These are phyloP conservation scores for Massarina eburnea DNA, from an alignment of 2,329 filamentous ascomycete species.

Conservation along the genomic window DNA sequence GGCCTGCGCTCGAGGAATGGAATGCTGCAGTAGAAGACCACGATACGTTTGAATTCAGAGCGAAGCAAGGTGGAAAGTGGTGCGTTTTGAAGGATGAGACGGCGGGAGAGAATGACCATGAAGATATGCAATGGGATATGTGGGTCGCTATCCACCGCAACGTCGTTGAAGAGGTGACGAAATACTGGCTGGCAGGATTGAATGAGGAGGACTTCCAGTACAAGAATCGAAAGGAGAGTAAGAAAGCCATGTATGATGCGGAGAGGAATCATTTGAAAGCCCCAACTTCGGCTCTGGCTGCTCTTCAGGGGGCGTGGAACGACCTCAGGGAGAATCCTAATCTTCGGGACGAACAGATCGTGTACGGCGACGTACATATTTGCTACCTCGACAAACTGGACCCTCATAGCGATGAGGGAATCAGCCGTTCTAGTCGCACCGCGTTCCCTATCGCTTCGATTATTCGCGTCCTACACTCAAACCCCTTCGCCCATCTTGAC, in stretches of 20 bases:
- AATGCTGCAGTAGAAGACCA: slow-evolving; percentile 1
- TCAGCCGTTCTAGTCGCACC: not conserved
- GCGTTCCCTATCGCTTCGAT: slow-evolving; percentile 1
- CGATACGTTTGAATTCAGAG: slow-evolving; percentile 2
- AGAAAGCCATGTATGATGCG: not conserved
- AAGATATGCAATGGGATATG: slow-evolving; percentile 14
- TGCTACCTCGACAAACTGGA: slow-evolving; percentile 7
- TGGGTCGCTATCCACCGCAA: slow-evolving; percentile 11
- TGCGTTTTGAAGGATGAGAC: slow-evolving; percentile 6
- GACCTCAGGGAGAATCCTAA: not conserved
- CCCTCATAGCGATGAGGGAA: not conserved
- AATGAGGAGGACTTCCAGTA: slow-evolving; percentile 3
- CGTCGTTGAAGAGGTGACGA: slow-evolving; percentile 1
- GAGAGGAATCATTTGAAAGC: not conserved
- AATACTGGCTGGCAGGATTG: slow-evolving; percentile 3
- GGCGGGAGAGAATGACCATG: slow-evolving; percentile 10
- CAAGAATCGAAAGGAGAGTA: not conserved
- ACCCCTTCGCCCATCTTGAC: not conserved
- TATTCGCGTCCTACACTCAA: not conserved
- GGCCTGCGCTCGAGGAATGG: slow-evolving; percentile 5
- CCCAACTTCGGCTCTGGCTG: not conserved
- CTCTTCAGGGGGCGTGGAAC: not conserved
- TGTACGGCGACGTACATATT: slow-evolving; percentile 2
- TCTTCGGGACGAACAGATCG: not conserved
- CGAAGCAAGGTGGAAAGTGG: slow-evolving; percentile 4